A percentile compares a stretch with the other conserved stretches of the same genome.
phyloP scores from a whole-genome alignment of 805 yeast species.

The Schwanniomyces vanrijiae region DNA sequence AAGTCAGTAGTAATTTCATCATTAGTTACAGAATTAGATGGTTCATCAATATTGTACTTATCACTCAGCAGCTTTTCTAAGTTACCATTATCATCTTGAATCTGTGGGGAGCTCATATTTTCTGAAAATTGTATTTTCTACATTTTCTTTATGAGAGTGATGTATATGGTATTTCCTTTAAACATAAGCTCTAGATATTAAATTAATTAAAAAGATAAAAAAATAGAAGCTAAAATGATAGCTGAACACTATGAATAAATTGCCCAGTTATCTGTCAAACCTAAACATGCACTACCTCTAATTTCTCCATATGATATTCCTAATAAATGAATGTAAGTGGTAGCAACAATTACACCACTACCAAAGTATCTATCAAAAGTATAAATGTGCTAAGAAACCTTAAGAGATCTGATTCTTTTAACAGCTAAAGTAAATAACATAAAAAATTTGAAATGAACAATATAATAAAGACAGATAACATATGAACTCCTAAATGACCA shows the following conservation, averaged over 20 bases:
- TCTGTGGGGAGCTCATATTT: background rate
- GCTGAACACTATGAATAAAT: constrained; percentile 60
- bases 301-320: constrained; percentile 23
- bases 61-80: background rate
- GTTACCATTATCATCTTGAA: background rate
- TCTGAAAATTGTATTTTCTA: constrained; percentile 14
- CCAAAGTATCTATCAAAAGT: constrained; percentile 31
- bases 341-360: constrained; percentile 36
- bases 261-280: constrained; percentile 44
- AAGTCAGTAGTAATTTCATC: background rate
- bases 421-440: constrained; percentile 63
- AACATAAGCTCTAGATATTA: constrained; percentile 45
- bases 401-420: constrained; percentile 55
- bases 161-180: constrained; percentile 29
- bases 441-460: constrained; percentile 53
- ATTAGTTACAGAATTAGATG: background rate
- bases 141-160: constrained; percentile 16
- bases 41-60: background rate
- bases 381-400: constrained; percentile 62
- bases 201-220: constrained; percentile 49
- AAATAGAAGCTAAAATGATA: constrained; percentile 47
- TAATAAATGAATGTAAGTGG: constrained; percentile 34
- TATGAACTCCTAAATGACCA: constrained; percentile 22
- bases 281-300: constrained; percentile 31
- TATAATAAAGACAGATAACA: constrained; percentile 50